These are phyloP conservation scores for Alternaria gansuensis DNA, from an alignment of 2,329 filamentous ascomycete genomes.

Conservation along the genomic window DNA sequence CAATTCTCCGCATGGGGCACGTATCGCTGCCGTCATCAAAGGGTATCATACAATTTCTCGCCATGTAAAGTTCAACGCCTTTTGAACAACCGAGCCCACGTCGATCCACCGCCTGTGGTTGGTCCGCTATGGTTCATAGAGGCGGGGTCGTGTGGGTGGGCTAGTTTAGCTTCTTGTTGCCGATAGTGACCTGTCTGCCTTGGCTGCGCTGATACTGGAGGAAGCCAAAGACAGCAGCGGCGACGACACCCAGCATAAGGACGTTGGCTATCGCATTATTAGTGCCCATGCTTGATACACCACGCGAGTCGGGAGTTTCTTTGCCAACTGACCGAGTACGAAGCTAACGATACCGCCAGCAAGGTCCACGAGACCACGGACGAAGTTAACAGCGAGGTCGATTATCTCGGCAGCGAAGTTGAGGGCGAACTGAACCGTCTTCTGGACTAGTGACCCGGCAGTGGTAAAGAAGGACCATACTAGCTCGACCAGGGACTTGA, in stretches of 20 bases:
- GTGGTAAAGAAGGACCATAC: constrained; percentile 51
- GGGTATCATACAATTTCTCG: constrained; percentile 16
- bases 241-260: constrained; percentile 47
- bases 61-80: background rate
- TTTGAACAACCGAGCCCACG: background rate
- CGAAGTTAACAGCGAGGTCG: constrained; percentile 46
- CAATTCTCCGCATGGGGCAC: background rate
- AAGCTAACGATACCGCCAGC: constrained; percentile 48
- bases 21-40: constrained; percentile 1
- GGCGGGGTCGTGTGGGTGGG: background rate
- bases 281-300: constrained; percentile 9
- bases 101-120: background rate
- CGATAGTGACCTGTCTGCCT: constrained; percentile 47
- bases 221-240: constrained; percentile 46
- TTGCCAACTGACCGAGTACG: constrained; percentile 39
- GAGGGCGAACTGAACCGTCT: constrained; percentile 41
- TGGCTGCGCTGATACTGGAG: constrained; percentile 50
- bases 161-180: constrained; percentile 52
- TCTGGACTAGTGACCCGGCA: constrained; percentile 43
- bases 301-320: background rate
- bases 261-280: constrained; percentile 42
- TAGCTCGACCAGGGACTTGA: constrained; percentile 45
- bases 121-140: background rate
- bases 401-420: constrained; percentile 40
- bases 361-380: constrained; percentile 46